Evolutionary conservation across 805 yeast species (phyloP).

Genomic region (Priceomyces fermenticarens): DNA sequence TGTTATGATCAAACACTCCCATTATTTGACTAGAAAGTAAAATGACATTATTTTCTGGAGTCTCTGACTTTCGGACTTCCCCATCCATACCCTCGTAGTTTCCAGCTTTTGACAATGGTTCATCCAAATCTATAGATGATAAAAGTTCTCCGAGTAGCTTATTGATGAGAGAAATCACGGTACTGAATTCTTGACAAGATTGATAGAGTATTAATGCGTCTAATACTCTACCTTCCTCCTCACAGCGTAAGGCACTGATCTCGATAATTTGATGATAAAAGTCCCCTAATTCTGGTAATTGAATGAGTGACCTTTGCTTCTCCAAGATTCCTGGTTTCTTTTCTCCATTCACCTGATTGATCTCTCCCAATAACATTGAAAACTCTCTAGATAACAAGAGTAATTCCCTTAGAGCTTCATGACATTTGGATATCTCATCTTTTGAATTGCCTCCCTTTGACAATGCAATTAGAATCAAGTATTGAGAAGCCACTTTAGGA

Average conservation of each 20-base stretch:
- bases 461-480: conserved; percentile 68
- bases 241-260: conserved; percentile 81
- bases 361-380: conserved; percentile 76
- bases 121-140: conserved; percentile 65
- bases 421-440: conserved; percentile 56
- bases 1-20: conserved; percentile 50
- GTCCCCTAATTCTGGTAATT: conserved; percentile 53
- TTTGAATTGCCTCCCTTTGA: conserved; percentile 31
- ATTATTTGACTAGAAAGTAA: conserved; percentile 44
- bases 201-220: conserved; percentile 87
- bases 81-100: conserved; percentile 37
- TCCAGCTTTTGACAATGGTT: conserved; percentile 46
- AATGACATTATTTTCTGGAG: conserved; percentile 47
- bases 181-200: conserved; percentile 81
- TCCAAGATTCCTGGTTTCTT: conserved; percentile 83
- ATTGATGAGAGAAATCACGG: conserved; percentile 73
- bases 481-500: conserved; percentile 91
- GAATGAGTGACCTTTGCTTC: conserved; percentile 63
- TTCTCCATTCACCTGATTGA: conserved; percentile 64
- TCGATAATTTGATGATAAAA: conserved; percentile 74
- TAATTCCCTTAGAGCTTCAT: conserved; percentile 78
- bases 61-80: conserved; percentile 24
- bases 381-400: conserved; percentile 86
- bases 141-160: conserved; percentile 75
- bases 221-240: conserved; percentile 83